Conservation (phyloP, 1,139 yeast species). For the Yamadazyma friedrichii region DNA sequence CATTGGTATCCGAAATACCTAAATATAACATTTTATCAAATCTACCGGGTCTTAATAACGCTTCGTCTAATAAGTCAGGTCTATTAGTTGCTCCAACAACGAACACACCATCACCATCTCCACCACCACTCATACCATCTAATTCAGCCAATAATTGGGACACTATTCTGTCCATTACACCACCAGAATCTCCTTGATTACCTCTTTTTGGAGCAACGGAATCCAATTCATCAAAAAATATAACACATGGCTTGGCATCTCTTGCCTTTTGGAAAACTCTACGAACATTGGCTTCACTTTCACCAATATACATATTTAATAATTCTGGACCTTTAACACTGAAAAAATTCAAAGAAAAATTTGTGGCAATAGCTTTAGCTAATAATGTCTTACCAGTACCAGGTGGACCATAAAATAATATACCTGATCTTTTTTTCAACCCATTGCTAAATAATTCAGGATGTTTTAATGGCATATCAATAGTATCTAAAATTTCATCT, state of each 20-base stretch:
- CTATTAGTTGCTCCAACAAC: constrained; percentile 97
- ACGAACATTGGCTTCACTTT: constrained; percentile 95
- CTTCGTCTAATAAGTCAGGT: constrained; percentile 93
- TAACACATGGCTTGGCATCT: constrained; percentile 96
- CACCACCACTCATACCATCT: constrained; percentile 85
- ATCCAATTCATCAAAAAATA: constrained; percentile 94
- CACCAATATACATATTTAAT: constrained; percentile 96
- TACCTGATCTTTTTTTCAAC: constrained; percentile 90
- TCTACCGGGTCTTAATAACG: constrained; percentile 90
- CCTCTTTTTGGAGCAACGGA: constrained; percentile 98
- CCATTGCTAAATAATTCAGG: constrained; percentile 89
- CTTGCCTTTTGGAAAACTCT: constrained; percentile 90
- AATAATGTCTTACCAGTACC: constrained; percentile 95
- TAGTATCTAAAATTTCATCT: constrained; percentile 90
- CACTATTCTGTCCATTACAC: constrained; percentile 97
- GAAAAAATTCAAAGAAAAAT: constrained; percentile 88
- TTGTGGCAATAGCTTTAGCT: constrained; percentile 96
- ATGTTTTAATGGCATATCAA: constrained; percentile 91
- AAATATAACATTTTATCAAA: constrained; percentile 92
- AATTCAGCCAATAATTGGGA: constrained; percentile 91
- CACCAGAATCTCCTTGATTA: constrained; percentile 97
- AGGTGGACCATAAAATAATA: constrained; percentile 94
- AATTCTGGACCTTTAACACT: constrained; percentile 96
- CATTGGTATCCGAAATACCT: constrained; percentile 90
- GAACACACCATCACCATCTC: constrained; percentile 84